Evolutionary conservation across 2,329 filamentous ascomycete genomes (phyloP), one percentile per base, ranked within the genome.

Genomic region (Phyllosticta paracitricarpa): DNA sequence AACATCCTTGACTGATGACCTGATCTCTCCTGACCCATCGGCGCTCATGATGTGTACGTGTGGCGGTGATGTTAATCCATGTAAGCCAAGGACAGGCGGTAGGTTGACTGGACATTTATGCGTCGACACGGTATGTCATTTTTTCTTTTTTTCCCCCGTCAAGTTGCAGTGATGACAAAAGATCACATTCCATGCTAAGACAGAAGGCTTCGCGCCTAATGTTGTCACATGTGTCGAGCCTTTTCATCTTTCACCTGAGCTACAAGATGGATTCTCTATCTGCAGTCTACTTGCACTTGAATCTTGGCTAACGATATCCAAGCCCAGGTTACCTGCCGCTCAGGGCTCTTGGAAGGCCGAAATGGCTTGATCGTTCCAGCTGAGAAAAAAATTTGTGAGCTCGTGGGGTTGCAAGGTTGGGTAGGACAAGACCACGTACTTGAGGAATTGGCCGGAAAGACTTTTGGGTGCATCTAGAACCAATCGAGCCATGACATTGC

Each of bases 401-500:
- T 58, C 26, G 17, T 17, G 26, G 26, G 4, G 5, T 30, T 14
- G 12, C 17, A 30, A 30, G 26, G 12, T 4, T 26, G 19, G 26
- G 25, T 33, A 25, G 52, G 26, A 26, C 25, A 53, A 53, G 17
- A 26, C 25, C 19, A 78, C 81, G 64, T 79, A 89, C 84, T 75
- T 85, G 67, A 94, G 75, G 70, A 89, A 91, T 68, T 85, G 85
- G 28, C 94, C 94, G 69, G 82, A 92, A 65, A 97, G 74, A 19
- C 85, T 82, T 60, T 77, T 82, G 3, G 82, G 79, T 5, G 85
- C 89, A 55, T 82, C 78, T 17, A 89, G 72, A 0, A 86, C 87
- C 64, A 97, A 78, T 68, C 84, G 88, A 2, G 91, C 92, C 74
- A 97, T 93, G 12, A 97, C 90, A 73, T 86, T 78, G 0, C 91